Evolutionary conservation across 139 green algal genomes (phyloP), one percentile per base, ranked within the genome.

Genomic region (Limnomonas spitsbergensis): DNA sequence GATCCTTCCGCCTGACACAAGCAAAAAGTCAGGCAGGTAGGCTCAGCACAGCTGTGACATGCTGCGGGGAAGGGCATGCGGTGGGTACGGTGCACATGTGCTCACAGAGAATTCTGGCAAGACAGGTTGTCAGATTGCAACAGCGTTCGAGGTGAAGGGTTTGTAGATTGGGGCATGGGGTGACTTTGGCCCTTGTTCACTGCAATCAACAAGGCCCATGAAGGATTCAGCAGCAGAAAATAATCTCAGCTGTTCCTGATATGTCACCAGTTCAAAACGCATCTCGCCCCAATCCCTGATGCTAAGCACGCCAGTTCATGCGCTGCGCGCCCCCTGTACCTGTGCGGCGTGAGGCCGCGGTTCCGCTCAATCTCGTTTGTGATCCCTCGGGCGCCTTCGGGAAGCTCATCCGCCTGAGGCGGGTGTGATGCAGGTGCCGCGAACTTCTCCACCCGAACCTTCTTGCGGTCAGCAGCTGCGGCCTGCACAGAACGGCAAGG

Each of bases 281-380:
- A n/a, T n/a, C n/a, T n/a, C n/a, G n/a, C n/a, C n/a, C n/a, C n/a
- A n/a, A n/a, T n/a, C n/a, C n/a, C n/a, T n/a, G n/a, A n/a, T n/a
- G n/a, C n/a, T n/a, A n/a, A n/a, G n/a, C n/a, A n/a, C n/a, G n/a
- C n/a, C n/a, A n/a, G n/a, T n/a, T n/a, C n/a, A n/a, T n/a, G n/a
- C n/a, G n/a, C n/a, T n/a, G n/a, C n/a, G n/a, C n/a, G n/a, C n/a
- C n/a, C n/a, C n/a, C n/a, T n/a, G n/a, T n/a, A 85, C 77, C 84
- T 87, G 85, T 98, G 94, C 4, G 96, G 94, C 7, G 96, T 99
- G 32, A 99, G 91, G 61, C 96, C 96, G 2, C 93, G 83, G 87
- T 99, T 99, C 85, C 94, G 95, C 81, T 97, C 85, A 36, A 99
- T 99, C n/a, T 89, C 86, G 4, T 81, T 52, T 38, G 74, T 92